These are phyloP conservation scores for Escovopsis sp. DNA, from an alignment of 2,329 filamentous ascomycete genomes.

Conservation along the genomic window DNA sequence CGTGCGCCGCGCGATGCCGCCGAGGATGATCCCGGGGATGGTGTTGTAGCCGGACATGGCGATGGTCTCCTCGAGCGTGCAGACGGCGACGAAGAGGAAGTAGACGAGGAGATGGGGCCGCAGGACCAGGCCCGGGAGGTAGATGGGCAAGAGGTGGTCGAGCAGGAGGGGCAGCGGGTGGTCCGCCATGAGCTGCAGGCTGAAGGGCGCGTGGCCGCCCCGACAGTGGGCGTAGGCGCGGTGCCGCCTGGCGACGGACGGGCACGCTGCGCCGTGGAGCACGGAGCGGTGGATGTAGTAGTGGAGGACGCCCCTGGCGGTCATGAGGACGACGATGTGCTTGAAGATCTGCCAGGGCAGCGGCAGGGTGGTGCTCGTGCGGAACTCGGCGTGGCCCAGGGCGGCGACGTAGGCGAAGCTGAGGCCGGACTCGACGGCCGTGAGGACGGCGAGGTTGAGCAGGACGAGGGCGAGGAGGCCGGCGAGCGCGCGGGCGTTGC, in stretches of 20 bases:
- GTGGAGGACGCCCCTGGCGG: constrained; percentile 40
- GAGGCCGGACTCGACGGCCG: constrained; percentile 26
- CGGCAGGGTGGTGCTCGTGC: constrained; percentile 31
- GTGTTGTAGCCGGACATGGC: constrained; percentile 53
- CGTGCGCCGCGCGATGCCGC: constrained; percentile 30
- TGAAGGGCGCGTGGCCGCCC: constrained; percentile 38
- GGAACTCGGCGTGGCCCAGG: constrained; percentile 27
- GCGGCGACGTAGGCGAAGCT: constrained; percentile 21
- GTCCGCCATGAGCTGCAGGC: constrained; percentile 49
- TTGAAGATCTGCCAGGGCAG: constrained; percentile 38
- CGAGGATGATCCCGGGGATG: constrained; percentile 36
- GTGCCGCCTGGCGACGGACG: constrained; percentile 25
- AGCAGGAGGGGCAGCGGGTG: constrained; percentile 51
- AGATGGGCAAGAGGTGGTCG: constrained; percentile 47
- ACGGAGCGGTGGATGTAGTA: constrained; percentile 62
- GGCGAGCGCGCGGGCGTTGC: constrained; percentile 19
- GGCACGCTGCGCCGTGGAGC: constrained; percentile 38
- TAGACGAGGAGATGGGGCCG: constrained; percentile 61
- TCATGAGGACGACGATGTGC: constrained; percentile 28
- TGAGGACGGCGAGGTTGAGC: constrained; percentile 29
- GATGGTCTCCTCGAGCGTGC: constrained; percentile 51
- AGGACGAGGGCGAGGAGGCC: constrained; percentile 26
- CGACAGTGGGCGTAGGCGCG: constrained; percentile 34
- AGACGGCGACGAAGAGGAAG: constrained; percentile 45
- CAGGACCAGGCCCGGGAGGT: constrained; percentile 47